Conservation (phyloP, 768 basidiomycete species). For the Amanita polypyramis region DNA sequence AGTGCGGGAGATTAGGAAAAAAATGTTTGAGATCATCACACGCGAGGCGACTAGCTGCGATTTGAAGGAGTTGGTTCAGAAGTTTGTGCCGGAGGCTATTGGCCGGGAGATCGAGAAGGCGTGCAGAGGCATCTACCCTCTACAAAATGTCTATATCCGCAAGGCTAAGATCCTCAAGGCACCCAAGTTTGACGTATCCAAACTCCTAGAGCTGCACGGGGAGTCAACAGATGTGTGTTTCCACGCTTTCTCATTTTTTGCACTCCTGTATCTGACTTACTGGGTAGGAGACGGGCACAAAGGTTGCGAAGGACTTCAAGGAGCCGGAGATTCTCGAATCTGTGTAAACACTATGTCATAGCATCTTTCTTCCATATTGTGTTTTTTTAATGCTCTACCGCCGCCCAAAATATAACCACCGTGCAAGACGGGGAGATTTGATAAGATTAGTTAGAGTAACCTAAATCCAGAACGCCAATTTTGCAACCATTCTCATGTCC, state of each 20-base stretch:
- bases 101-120: constrained; percentile 99
- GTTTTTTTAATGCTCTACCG: constrained; percentile 15
- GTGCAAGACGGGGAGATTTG: constrained; percentile 1
- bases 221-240: constrained; percentile 83
- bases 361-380: constrained; percentile 22
- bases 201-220: constrained; percentile 94
- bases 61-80: constrained; percentile 96
- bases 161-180: constrained; percentile 99
- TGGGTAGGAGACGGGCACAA: constrained; percentile 83
- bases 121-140: constrained; percentile 89
- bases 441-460: not conserved
- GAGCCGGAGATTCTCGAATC: constrained; percentile 91
- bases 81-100: constrained; percentile 98
- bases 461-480: no score
- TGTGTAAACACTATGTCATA: constrained; percentile 54
- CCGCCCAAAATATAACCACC: constrained; percentile 17
- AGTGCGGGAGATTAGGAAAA: constrained; percentile 94
- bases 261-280: constrained; percentile 7
- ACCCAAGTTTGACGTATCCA: constrained; percentile 92
- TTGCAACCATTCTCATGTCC: constrained; percentile 36
- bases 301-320: constrained; percentile 93
- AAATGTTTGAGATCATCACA: constrained; percentile 99
- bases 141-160: constrained; percentile 98
- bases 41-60: constrained; percentile 93
- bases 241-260: not conserved